phyloP scores from a whole-genome alignment of 306 rosid species.

The Adenanthera pavonina region DNA sequence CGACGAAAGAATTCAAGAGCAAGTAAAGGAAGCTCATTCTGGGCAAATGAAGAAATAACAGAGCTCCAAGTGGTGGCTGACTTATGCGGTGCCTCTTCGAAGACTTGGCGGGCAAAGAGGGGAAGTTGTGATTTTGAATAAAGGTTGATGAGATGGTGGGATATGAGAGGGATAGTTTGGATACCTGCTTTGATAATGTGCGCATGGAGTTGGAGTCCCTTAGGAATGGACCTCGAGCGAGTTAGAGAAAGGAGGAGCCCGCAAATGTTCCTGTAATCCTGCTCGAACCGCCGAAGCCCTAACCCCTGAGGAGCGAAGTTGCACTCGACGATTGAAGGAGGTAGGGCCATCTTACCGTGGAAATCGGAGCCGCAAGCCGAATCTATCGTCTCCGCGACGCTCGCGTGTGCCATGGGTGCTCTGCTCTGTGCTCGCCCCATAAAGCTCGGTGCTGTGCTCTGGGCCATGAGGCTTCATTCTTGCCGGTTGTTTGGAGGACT shows the following conservation, averaged over 20 bases:
- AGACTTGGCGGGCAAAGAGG: constrained; percentile 51
- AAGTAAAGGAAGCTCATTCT: constrained; percentile 68
- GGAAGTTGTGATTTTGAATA: constrained; percentile 78
- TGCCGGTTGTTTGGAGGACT: too few species aligned
- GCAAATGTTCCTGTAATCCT: constrained; percentile 56
- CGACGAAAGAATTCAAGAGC: constrained; percentile 67
- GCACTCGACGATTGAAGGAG: too few species aligned
- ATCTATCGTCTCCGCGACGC: too few species aligned
- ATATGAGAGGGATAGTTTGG: constrained; percentile 63
- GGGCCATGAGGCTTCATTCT: too few species aligned
- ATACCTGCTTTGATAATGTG: constrained; percentile 67
- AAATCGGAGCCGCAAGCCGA: too few species aligned
- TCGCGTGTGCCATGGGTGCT: too few species aligned
- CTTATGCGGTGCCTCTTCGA: constrained; percentile 49
- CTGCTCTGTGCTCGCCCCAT: too few species aligned
- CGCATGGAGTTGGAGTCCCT: constrained; percentile 84
- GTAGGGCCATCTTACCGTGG: too few species aligned
- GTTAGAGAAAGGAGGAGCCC: constrained; percentile 61
- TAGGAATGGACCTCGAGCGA: constrained; percentile 60
- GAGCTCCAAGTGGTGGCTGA: constrained; percentile 89
- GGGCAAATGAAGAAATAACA: constrained; percentile 71
- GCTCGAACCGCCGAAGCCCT: constrained; percentile 21
- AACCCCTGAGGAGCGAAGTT: too few species aligned
- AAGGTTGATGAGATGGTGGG: constrained; percentile 77
- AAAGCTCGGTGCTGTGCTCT: too few species aligned